Percentiles rank a stretch among this genome's conserved stretches.
Conservation (phyloP, 768 basidiomycete species). For the Termitomyces sp. region DNA sequence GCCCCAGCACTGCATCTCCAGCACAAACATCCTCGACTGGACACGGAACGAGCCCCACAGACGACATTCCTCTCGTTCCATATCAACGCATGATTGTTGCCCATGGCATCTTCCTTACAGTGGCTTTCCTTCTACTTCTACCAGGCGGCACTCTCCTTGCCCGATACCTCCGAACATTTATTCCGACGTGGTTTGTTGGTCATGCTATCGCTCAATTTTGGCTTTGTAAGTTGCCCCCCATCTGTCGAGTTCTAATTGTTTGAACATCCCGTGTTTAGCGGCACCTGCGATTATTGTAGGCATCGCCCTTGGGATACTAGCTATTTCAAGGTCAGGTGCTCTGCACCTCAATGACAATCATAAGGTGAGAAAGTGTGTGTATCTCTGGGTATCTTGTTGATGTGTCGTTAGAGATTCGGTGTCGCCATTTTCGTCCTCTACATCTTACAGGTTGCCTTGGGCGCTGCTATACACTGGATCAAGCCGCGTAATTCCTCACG, state of each 20-base stretch:
- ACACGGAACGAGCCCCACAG: constrained; percentile 15
- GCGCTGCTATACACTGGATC: constrained; percentile 48
- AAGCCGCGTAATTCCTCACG: constrained; percentile 32
- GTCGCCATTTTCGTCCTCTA: constrained; percentile 46
- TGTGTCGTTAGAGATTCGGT: constrained; percentile 38
- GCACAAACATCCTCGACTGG: constrained; percentile 10
- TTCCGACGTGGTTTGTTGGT: constrained; percentile 44
- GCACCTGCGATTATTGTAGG: constrained; percentile 40
- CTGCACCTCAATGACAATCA: constrained; percentile 40
- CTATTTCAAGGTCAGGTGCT: constrained; percentile 29
- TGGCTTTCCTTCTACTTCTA: constrained; percentile 50
- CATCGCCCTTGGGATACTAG: constrained; percentile 36
- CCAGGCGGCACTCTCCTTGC: constrained; percentile 50
- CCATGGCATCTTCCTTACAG: constrained; percentile 45
- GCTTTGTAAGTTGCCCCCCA: constrained; percentile 29
- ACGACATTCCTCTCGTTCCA: constrained; percentile 33
- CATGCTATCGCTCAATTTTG: constrained; percentile 48
- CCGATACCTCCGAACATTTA: constrained; percentile 47
- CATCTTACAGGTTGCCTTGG: constrained; percentile 41
- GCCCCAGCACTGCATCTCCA: constrained; percentile 14
- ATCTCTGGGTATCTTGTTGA: neutral
- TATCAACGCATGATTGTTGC: constrained; percentile 49
- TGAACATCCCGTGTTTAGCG: constrained; percentile 22
- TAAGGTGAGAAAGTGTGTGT: constrained; percentile 30
- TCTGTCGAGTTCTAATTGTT: constrained; percentile 8